Percentiles rank a stretch among this genome's conserved stretches.
Evolutionary conservation across 164 flowering plant genomes (phyloP).

Genomic region (Tetrastigma voinierianum): DNA sequence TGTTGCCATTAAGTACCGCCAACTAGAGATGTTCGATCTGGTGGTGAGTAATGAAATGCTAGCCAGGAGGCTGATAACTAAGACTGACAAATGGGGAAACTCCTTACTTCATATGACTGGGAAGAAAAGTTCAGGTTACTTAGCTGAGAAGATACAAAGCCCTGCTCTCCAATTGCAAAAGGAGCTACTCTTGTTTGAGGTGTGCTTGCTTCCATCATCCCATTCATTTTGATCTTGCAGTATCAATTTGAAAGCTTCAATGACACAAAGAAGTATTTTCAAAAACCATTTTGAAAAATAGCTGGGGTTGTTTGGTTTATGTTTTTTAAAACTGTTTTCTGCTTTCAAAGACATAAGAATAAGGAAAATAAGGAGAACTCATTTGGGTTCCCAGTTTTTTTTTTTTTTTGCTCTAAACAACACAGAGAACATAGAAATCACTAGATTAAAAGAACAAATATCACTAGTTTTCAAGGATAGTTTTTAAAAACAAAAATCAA

Average conservation of each 20-base stretch:
- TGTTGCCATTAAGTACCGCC: slow-evolving; percentile 14
- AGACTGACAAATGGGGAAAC: slow-evolving; percentile 1
- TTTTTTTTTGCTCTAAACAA: no score
- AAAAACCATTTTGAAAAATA: neutral
- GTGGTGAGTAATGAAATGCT: neutral
- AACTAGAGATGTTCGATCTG: neutral
- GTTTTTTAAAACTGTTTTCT: no score
- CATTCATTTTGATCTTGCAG: neutral
- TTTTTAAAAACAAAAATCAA: no score
- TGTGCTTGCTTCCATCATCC: neutral
- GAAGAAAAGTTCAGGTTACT: neutral
- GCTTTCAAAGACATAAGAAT: no score
- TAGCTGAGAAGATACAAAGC: neutral
- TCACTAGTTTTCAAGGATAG: no score
- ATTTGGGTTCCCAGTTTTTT: no score
- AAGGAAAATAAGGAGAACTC: no score
- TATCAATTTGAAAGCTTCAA: neutral
- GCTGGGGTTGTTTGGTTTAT: no score
- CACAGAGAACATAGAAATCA: no score
- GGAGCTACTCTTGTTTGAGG: slow-evolving; percentile 14
- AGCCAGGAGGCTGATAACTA: neutral
- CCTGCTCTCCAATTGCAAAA: slow-evolving; percentile 12
- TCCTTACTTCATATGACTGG: slow-evolving; percentile 17
- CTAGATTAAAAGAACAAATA: no score
- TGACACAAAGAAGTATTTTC: neutral